phyloP scores from a whole-genome alignment of 1,139 yeast genomes.

The Eremothecium gossypii region DNA sequence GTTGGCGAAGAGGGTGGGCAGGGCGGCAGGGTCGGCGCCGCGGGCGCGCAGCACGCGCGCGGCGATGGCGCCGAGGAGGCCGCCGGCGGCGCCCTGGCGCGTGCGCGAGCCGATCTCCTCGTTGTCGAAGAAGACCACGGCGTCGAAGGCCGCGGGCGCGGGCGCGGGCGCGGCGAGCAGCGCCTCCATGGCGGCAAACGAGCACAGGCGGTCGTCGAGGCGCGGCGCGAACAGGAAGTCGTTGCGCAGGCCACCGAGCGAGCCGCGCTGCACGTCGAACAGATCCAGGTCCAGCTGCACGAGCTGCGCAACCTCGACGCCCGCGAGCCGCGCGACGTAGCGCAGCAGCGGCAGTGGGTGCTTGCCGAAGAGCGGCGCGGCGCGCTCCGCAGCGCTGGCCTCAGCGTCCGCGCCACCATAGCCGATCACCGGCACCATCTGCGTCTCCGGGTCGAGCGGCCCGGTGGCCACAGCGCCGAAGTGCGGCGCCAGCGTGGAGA shows the following conservation, averaged over 20 bases:
- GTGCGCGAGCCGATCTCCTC: constrained; percentile 58
- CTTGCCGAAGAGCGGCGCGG: constrained; percentile 51
- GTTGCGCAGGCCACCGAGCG: constrained; percentile 48
- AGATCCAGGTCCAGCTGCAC: constrained; percentile 53
- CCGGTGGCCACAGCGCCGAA: constrained; percentile 45
- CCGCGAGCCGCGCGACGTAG: constrained; percentile 44
- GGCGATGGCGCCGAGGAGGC: constrained; percentile 38
- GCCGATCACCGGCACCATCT: constrained; percentile 55
- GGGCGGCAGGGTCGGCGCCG: constrained; percentile 19
- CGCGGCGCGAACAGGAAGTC: constrained; percentile 61
- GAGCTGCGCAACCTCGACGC: constrained; percentile 41
- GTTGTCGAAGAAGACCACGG: constrained; percentile 48
- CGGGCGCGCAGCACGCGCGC: constrained; percentile 32
- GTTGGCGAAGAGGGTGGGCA: constrained; percentile 40
- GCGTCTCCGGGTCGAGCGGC: constrained; percentile 51
- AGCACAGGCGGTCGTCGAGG: constrained; percentile 57
- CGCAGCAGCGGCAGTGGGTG: constrained; percentile 48
- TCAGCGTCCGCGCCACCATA: constrained; percentile 31
- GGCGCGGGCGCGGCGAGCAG: constrained; percentile 34
- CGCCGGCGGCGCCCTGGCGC: constrained; percentile 52
- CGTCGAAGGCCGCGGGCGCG: constrained; percentile 35
- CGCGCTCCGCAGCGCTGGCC: constrained; percentile 51
- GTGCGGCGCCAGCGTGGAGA: constrained; percentile 60
- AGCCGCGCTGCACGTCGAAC: constrained; percentile 55
- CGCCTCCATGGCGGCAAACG: constrained; percentile 48